These are phyloP conservation scores for Yamadazyma siamensis DNA, from an alignment of 1,139 yeast species.

Conservation along the genomic window DNA sequence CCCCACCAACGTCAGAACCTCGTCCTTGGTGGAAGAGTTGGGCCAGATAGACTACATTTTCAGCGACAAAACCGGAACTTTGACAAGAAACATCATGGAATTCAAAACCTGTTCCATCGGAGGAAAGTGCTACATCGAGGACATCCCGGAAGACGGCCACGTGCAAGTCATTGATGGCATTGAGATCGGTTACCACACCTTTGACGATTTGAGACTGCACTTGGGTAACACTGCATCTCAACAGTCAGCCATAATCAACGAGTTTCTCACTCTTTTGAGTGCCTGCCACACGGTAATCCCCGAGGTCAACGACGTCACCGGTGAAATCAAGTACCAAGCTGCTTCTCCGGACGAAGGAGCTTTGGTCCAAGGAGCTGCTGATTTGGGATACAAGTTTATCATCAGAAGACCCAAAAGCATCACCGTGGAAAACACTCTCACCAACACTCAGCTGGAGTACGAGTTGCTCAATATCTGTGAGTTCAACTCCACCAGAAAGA, in stretches of 20 bases:
- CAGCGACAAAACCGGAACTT: slow-evolving; percentile 95
- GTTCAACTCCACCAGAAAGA: slow-evolving; percentile 93
- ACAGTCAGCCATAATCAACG: slow-evolving; percentile 68
- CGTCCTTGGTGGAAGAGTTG: slow-evolving; percentile 90
- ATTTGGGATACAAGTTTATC: slow-evolving; percentile 77
- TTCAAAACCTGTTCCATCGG: slow-evolving; percentile 93
- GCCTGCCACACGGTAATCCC: slow-evolving; percentile 98
- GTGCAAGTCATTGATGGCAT: slow-evolving; percentile 72
- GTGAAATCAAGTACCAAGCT: slow-evolving; percentile 86
- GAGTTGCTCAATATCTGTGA: slow-evolving; percentile 90
- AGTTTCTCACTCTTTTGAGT: slow-evolving; percentile 79
- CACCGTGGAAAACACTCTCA: slow-evolving; percentile 54
- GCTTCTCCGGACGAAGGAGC: slow-evolving; percentile 99
- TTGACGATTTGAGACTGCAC: slow-evolving; percentile 50
- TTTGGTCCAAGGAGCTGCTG: slow-evolving; percentile 88
- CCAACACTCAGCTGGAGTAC: slow-evolving; percentile 41
- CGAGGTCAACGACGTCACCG: slow-evolving; percentile 59
- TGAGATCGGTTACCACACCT: slow-evolving; percentile 77
- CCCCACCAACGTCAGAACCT: slow-evolving; percentile 92
- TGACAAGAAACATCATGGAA: slow-evolving; percentile 94
- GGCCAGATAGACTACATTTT: slow-evolving; percentile 96
- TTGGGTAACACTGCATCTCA: slow-evolving; percentile 32
- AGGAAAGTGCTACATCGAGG: slow-evolving; percentile 84
- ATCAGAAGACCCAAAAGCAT: slow-evolving; percentile 86
- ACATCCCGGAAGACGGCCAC: slow-evolving; percentile 86